phyloP scores from a whole-genome alignment of 2,329 filamentous ascomycete genomes.

The Ascochyta lentis region DNA sequence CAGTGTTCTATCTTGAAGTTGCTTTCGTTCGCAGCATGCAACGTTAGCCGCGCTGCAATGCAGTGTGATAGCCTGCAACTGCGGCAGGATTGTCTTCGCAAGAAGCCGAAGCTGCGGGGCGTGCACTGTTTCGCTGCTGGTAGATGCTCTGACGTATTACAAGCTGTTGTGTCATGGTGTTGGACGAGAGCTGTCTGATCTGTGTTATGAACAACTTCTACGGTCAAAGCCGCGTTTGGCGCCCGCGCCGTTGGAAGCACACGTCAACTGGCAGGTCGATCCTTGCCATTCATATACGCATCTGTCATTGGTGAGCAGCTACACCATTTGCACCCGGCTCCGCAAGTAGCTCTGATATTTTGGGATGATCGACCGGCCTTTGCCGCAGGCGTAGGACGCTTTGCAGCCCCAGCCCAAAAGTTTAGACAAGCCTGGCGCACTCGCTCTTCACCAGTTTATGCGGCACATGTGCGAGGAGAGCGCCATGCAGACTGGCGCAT shows the following conservation, averaged over 20 bases:
- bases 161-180: not conserved
- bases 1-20: slow-evolving; percentile 1
- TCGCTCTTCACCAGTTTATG: too few relatives aligned
- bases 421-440: too few relatives aligned
- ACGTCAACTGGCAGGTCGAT: not conserved
- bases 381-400: not conserved
- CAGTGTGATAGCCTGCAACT: slow-evolving; percentile 22
- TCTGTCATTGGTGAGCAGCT: not conserved
- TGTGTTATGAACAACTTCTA: not conserved
- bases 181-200: not conserved
- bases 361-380: not conserved
- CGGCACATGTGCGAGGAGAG: too few relatives aligned
- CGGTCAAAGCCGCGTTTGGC: slow-evolving; percentile 2
- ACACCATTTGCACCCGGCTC: not conserved
- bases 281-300: too few relatives aligned
- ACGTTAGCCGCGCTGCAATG: slow-evolving; percentile 13
- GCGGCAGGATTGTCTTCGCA: slow-evolving; percentile 17
- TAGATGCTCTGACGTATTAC: not conserved
- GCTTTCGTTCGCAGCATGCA: slow-evolving; percentile 1
- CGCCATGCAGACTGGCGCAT: too few relatives aligned
- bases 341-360: not conserved
- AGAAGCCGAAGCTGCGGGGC: not conserved
- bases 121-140: not conserved
- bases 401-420: not conserved
- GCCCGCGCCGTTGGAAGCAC: not conserved